Percentiles rank a stretch among this genome's conserved stretches.
These are phyloP conservation scores for Coemansia sp. DNA, from an alignment of 192 early-diverging fungal genomes.

Conservation along the genomic window DNA sequence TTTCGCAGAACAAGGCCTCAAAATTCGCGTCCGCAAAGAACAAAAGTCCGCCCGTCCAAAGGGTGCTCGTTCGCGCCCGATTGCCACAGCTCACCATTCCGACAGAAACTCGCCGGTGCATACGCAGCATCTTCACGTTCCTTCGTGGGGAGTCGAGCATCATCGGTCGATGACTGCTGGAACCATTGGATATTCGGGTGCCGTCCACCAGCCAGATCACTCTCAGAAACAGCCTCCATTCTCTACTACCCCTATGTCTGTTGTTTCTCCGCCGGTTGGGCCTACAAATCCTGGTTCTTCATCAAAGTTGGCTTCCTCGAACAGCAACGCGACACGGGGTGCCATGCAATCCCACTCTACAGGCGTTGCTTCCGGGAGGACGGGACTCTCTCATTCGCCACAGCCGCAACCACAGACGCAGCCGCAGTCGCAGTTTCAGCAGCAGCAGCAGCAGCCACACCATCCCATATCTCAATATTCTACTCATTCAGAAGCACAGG, in stretches of 20 bases:
- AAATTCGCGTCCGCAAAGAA: conserved; percentile 93
- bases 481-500: conserved; percentile 10
- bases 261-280: conserved; percentile 5
- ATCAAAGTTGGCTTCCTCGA: not conserved
- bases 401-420: conserved; percentile 15
- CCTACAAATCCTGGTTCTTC: not conserved
- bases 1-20: conserved; percentile 96
- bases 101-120: conserved; percentile 8
- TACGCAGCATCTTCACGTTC: conserved; percentile 7
- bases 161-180: conserved; percentile 18
- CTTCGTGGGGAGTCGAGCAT: conserved; percentile 28
- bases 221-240: conserved; percentile 10
- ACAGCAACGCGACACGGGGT: not conserved
- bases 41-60: conserved; percentile 51
- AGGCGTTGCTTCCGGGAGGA: not conserved
- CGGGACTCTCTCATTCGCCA: conserved; percentile 29
- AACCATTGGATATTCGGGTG: conserved; percentile 19
- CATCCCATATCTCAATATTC: conserved; percentile 9
- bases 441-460: conserved; percentile 4
- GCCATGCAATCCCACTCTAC: conserved; percentile 8
- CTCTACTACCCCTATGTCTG: conserved; percentile 11
- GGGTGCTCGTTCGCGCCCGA: conserved; percentile 43
- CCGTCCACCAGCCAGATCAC: conserved; percentile 16
- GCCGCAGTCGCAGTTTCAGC: not conserved
- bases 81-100: conserved; percentile 31